phyloP scores from a whole-genome alignment of 179 eudicot genomes.

The Pouteria campechiana region DNA sequence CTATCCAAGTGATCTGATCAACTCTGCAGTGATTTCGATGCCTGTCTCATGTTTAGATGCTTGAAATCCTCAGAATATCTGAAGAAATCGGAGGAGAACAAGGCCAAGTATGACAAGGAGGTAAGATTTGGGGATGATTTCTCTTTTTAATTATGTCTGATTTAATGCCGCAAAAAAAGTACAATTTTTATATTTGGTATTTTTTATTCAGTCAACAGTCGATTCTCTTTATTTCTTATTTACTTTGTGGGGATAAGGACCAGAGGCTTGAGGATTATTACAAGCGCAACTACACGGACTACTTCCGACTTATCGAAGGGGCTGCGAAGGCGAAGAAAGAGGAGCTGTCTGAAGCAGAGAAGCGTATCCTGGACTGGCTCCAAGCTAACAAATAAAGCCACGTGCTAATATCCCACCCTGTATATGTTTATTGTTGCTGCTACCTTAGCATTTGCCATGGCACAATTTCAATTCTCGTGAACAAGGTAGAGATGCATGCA shows the following conservation, averaged over 20 bases:
- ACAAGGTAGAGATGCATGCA: too few relatives aligned
- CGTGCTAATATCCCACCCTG: too few relatives aligned
- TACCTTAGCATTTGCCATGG: too few relatives aligned
- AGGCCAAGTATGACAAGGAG: conserved; percentile 91
- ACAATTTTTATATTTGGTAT: not conserved
- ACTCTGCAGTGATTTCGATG: not conserved
- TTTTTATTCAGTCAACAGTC: not conserved
- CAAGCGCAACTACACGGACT: conserved; percentile 86
- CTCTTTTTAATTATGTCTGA: not conserved
- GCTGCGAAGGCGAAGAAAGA: conserved; percentile 42
- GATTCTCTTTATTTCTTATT: not conserved
- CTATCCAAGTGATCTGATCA: too few relatives aligned
- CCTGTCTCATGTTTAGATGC: not conserved
- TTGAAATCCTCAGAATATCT: conserved; percentile 39
- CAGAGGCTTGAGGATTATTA: conserved; percentile 78
- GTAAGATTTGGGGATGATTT: conserved; percentile 12
- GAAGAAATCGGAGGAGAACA: conserved; percentile 92
- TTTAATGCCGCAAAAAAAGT: not conserved
- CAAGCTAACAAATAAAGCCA: conserved; percentile 41
- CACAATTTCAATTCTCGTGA: too few relatives aligned
- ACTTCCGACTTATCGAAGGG: conserved; percentile 73
- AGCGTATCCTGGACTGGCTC: conserved; percentile 85
- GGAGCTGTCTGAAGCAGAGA: conserved; percentile 68
- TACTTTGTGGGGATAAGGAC: not conserved
- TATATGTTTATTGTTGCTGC: too few relatives aligned